Evolutionary conservation across 805 yeast genomes (phyloP).

Genomic region (Candida tibetensis): DNA sequence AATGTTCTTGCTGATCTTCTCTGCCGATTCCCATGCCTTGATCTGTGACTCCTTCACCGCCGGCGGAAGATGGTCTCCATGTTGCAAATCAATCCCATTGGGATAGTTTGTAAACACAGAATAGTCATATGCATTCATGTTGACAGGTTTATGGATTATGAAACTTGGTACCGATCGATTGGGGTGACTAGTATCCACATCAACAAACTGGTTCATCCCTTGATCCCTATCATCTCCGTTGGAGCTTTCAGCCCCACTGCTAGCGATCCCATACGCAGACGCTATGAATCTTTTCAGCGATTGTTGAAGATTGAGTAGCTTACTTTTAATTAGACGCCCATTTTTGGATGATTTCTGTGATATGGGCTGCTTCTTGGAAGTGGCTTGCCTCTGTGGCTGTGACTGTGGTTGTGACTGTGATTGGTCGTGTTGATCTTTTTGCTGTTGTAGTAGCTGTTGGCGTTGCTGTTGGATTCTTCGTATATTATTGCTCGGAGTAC

Average conservation of each 20-base stretch:
- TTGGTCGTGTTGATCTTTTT: neutral
- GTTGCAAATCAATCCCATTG: slow-evolving; percentile 14
- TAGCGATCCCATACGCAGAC: neutral
- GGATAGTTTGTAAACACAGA: slow-evolving; percentile 30
- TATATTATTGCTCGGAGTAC: slow-evolving; percentile 43
- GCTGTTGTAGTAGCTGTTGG: slow-evolving; percentile 4
- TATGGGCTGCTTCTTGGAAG: slow-evolving; percentile 8
- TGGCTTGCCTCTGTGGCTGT: no score
- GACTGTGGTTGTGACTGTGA: slow-evolving; percentile 6
- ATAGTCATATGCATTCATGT: slow-evolving; percentile 34
- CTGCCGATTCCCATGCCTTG: slow-evolving; percentile 46
- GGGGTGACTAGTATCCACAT: slow-evolving; percentile 15
- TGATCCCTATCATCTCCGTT: slow-evolving; percentile 3
- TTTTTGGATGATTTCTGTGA: slow-evolving; percentile 19
- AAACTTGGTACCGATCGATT: slow-evolving; percentile 21
- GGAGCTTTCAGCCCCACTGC: neutral
- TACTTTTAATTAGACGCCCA: slow-evolving; percentile 31
- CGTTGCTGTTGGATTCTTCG: slow-evolving; percentile 29
- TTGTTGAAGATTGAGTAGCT: slow-evolving; percentile 38
- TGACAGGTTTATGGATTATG: slow-evolving; percentile 31
- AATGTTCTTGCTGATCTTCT: slow-evolving; percentile 33
- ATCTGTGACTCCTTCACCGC: slow-evolving; percentile 40
- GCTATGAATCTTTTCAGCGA: slow-evolving; percentile 25
- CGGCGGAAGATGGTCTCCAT: slow-evolving; percentile 26
- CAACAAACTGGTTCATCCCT: slow-evolving; percentile 1